Evolutionary conservation across 139 green algal genomes (phyloP).

Genomic region (Chlorella ohadii): DNA sequence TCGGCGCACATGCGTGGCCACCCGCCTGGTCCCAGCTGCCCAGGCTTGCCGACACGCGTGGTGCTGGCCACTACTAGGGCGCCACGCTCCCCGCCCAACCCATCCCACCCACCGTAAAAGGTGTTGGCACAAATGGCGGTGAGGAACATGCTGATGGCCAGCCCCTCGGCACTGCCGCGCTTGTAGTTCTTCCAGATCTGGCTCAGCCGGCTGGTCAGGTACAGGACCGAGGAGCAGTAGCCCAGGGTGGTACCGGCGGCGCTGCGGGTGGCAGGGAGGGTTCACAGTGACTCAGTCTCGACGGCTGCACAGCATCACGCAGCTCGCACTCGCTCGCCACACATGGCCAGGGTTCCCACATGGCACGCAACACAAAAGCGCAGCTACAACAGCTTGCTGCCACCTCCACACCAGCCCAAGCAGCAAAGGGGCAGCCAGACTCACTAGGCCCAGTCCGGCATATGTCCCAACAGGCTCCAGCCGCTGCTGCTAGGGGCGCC

Average conservation of each 20-base stretch:
- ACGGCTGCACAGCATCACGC: too few relatives aligned
- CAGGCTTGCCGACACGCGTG: too few relatives aligned
- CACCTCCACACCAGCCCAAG: too few relatives aligned
- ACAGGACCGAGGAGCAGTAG: conserved; percentile 81
- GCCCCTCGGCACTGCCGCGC: conserved; percentile 71
- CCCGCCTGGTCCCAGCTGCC: too few relatives aligned
- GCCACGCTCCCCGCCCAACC: too few relatives aligned
- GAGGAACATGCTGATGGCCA: conserved; percentile 85
- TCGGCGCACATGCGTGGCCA: too few relatives aligned
- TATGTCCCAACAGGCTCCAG: not conserved
- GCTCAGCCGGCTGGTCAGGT: conserved; percentile 78
- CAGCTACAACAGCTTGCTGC: too few relatives aligned
- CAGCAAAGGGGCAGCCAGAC: not conserved
- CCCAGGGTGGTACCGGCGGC: conserved; percentile 59
- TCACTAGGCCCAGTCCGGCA: conserved; percentile 18
- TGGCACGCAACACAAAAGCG: too few relatives aligned
- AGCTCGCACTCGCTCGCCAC: too few relatives aligned
- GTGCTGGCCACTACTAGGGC: too few relatives aligned
- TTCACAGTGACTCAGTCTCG: too few relatives aligned
- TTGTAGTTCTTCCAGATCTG: conserved; percentile 87
- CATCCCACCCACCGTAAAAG: conserved; percentile 61
- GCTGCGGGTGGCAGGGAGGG: conserved; percentile 12
- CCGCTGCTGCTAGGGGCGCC: not conserved
- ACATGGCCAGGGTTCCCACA: too few relatives aligned
- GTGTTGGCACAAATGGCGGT: conserved; percentile 81